Percentiles rank a stretch among this genome's conserved stretches.
These are phyloP conservation scores for Mangifera indica DNA, from an alignment of 345 rosid species.

Conservation along the genomic window DNA sequence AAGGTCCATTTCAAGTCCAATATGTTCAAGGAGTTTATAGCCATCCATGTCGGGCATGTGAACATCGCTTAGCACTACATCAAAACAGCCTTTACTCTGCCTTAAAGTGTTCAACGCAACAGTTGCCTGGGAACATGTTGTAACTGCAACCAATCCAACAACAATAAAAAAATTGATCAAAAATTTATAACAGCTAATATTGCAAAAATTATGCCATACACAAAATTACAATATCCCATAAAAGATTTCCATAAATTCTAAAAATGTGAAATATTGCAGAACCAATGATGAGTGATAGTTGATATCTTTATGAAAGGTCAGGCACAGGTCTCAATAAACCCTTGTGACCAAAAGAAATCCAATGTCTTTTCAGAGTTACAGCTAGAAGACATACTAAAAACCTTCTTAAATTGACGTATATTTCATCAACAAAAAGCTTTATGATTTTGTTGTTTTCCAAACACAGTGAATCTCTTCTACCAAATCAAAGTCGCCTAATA, in stretches of 20 bases:
- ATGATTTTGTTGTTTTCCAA: background rate
- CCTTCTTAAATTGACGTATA: background rate
- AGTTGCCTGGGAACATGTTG: conserved; percentile 62
- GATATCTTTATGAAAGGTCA: background rate
- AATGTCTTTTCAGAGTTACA: background rate
- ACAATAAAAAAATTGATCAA: background rate
- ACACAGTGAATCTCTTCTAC: too few relatives aligned
- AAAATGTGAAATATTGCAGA: background rate
- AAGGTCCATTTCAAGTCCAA: conserved; percentile 94
- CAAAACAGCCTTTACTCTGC: conserved; percentile 60
- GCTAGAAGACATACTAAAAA: too few relatives aligned
- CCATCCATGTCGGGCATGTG: conserved; percentile 93
- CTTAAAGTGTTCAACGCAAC: conserved; percentile 60
- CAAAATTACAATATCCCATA: background rate
- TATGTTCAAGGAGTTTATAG: conserved; percentile 72
- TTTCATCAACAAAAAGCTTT: background rate
- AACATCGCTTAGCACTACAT: conserved; percentile 71
- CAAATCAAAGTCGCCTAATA: too few relatives aligned
- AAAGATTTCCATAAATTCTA: background rate
- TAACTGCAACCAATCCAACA: conserved; percentile 49
- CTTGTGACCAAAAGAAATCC: background rate
- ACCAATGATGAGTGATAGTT: background rate
- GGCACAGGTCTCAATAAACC: background rate
- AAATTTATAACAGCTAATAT: background rate
- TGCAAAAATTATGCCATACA: background rate